phyloP scores from a whole-genome alignment of 139 green algal genomes.

The Mesostigma viride region DNA sequence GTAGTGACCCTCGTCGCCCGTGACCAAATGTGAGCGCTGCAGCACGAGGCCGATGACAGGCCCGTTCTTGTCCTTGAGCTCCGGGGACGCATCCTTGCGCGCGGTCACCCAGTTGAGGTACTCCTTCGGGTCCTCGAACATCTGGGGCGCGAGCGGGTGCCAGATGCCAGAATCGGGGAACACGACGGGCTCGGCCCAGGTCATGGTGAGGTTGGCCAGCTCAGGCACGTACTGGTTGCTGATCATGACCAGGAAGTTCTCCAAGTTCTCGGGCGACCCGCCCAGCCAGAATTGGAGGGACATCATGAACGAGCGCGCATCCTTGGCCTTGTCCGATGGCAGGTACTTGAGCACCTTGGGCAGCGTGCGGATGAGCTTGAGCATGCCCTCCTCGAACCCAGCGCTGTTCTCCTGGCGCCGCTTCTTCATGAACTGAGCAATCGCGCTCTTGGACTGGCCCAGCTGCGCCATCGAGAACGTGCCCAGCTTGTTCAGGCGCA shows the following conservation, averaged over 20 bases:
- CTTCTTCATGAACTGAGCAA: slow-evolving; percentile 91
- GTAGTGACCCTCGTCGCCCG: slow-evolving; percentile 95
- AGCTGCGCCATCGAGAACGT: slow-evolving; percentile 94
- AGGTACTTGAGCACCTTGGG: slow-evolving; percentile 89
- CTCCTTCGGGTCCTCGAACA: slow-evolving; percentile 97
- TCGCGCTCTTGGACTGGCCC: slow-evolving; percentile 82
- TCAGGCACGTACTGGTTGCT: slow-evolving; percentile 70
- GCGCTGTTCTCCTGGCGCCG: slow-evolving; percentile 38
- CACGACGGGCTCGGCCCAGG: slow-evolving; percentile 65
- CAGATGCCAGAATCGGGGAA: slow-evolving; percentile 96
- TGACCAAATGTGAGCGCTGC: slow-evolving; percentile 94
- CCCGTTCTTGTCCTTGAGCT: slow-evolving; percentile 50
- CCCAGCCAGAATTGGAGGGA: slow-evolving; percentile 99
- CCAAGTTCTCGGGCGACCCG: slow-evolving; percentile 89
- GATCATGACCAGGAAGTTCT: slow-evolving; percentile 92
- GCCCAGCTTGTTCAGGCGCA: slow-evolving; percentile 95
- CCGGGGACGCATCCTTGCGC: slow-evolving; percentile 60
- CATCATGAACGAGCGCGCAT: slow-evolving; percentile 82
- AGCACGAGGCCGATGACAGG: slow-evolving; percentile 91
- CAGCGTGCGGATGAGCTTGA: slow-evolving; percentile 86
- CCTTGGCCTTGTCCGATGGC: slow-evolving; percentile 78
- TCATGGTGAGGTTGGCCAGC: slow-evolving; percentile 65
- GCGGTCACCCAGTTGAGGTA: slow-evolving; percentile 94
- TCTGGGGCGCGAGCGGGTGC: slow-evolving; percentile 70
- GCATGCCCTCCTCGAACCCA: slow-evolving; percentile 94